Evolutionary conservation across 495 filamentous ascomycete species (phyloP), one percentile per base, ranked within the genome.

Genomic region (Penicillium paradoxum): DNA sequence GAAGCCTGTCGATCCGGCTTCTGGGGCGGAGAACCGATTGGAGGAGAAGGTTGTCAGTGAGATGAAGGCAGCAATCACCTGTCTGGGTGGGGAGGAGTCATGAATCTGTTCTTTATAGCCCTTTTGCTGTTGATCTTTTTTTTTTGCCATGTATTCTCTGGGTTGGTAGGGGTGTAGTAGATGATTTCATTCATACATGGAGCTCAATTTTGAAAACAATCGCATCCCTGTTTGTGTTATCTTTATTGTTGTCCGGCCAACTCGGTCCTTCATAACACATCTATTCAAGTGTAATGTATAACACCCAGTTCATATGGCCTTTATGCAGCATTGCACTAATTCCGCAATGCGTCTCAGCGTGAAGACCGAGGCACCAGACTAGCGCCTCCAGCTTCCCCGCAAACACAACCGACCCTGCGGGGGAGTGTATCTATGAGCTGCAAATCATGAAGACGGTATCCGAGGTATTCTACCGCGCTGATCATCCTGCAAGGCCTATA

Each of bases 31-130:
- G 64, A 90, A 75, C 59, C 71, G 73, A 56, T 68, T 93, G 49
- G 89, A 92, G 69, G 86, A 89, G 73, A 86, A 82, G 71, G 76
- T 87, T 14, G 75, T 90, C 15, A 69, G 58, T 42, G 83, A 90
- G 67, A 68, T 95, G 63, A 70, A 64, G 43, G 68, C 69, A 1
- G 57, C 70, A n/a, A 32, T 75, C 47, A 57, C 66, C 19, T 77
- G 73, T 60, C 38, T 78, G 24, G 59, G 66, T 3, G 67, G 67
- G 40, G 72, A 74, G 58, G 68, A 71, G 21, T 71, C 57, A 70
- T 68, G 58, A 66, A 62, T 63, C 53, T 59, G 39, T 45, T 30
- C 45, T 37, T 53, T 49, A 38, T 60, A 53, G 58, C 54, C 51
- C 54, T 60, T 51, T 15, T 55, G 32, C 17, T 39, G 44, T 49